Evolutionary conservation across 2,329 filamentous ascomycete genomes (phyloP), one percentile per base, ranked within the genome.

Genomic region (Eurotiales sp.): DNA sequence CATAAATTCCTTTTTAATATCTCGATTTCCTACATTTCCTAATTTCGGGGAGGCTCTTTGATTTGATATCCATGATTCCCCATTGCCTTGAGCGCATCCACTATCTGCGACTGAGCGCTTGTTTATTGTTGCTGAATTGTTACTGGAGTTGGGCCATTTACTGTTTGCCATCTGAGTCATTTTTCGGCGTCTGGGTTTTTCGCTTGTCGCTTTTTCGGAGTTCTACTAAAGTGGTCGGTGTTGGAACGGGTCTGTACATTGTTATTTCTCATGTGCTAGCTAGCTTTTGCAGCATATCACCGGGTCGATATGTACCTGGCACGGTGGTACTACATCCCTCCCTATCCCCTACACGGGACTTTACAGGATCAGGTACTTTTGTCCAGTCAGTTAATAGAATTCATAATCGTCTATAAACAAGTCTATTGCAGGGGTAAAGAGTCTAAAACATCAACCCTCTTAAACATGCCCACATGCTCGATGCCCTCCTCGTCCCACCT

Each of bases 401-500:
- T 19, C 29, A 19, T 43, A 14, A 12, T 29, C 22, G 30, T 53
- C 32, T 36, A 50, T 30, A 29, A 36, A n/a, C n/a, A n/a, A n/a
- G n/a, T n/a, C n/a, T n/a, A n/a, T n/a, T n/a, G n/a, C n/a, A n/a
- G n/a, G n/a, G n/a, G n/a, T n/a, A n/a, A n/a, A n/a, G n/a, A n/a
- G n/a, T n/a, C 11, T 56, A 3, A 2, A 46, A 46, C 5, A 49
- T 2, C 50, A n/a, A 73, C 48, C 49, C 68, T 58, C 66, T 71
- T 79, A 79, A 82, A 95, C 90, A 96, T 95, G 54, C 88, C 90
- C 15, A 95, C 78, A 73, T 96, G 90, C 57, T 81, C 76, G 50
- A 96, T 92, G 3, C 87, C 88, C 63, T 93, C 90, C 68, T 96
- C 90, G 55, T 78, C 76, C 90, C 90, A 96, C 27, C 67, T 77